Evolutionary conservation across 805 yeast genomes (phyloP).

Genomic region (Candida sphagnicola): DNA sequence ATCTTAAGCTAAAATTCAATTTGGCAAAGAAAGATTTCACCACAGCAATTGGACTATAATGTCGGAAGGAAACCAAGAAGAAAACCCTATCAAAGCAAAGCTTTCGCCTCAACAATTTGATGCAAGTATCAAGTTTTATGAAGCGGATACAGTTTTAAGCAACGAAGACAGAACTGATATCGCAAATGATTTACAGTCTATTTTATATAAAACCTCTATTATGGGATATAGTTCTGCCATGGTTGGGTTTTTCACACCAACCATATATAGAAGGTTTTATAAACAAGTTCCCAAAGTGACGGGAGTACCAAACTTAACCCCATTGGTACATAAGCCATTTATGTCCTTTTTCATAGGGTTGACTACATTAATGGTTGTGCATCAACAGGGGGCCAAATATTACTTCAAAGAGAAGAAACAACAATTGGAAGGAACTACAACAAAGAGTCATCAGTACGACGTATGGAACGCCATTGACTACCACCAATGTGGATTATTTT

Average conservation of each 20-base stretch:
- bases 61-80: slow-evolving; percentile 1
- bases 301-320: neutral
- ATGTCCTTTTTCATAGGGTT: slow-evolving; percentile 30
- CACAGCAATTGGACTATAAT: neutral
- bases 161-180: slow-evolving; percentile 26
- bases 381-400: slow-evolving; percentile 21
- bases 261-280: slow-evolving; percentile 17
- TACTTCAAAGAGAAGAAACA: slow-evolving; percentile 18
- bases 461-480: slow-evolving; percentile 37
- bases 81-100: slow-evolving; percentile 24
- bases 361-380: slow-evolving; percentile 19
- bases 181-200: slow-evolving; percentile 24
- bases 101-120: slow-evolving; percentile 32
- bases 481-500: slow-evolving; percentile 33
- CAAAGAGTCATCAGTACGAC: slow-evolving; percentile 13
- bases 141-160: slow-evolving; percentile 35
- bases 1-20: too few relatives aligned
- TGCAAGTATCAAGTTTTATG: slow-evolving; percentile 36
- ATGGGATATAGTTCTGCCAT: slow-evolving; percentile 24
- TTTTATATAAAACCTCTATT: slow-evolving; percentile 20
- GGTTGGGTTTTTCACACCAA: slow-evolving; percentile 27
- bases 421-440: slow-evolving; percentile 12
- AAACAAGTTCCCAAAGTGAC: neutral
- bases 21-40: too few relatives aligned
- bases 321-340: slow-evolving; percentile 26